Percentiles rank a stretch among this genome's conserved stretches.
These are phyloP conservation scores for Colletotrichum shisoi DNA, from an alignment of 2,329 filamentous ascomycete species.

Conservation along the genomic window DNA sequence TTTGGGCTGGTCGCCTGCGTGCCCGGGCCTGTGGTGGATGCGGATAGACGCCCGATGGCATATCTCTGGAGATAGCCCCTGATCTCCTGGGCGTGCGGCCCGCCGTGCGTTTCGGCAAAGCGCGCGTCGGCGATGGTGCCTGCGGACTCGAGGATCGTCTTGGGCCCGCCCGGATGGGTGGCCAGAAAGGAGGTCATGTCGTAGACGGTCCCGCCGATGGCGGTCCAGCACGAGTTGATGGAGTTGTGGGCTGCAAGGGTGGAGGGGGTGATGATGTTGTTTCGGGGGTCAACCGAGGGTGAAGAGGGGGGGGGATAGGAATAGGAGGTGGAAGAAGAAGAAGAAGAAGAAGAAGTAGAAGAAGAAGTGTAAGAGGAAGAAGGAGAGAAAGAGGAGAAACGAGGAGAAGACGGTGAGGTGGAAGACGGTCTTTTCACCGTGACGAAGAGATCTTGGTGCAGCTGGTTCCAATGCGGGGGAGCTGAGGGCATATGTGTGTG, in stretches of 20 bases:
- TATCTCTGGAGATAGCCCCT: conserved; percentile 24
- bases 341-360: not conserved
- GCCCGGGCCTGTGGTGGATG: not conserved
- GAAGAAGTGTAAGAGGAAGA: no score
- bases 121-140: conserved; percentile 31
- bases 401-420: not conserved
- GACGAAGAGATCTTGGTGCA: conserved; percentile 33
- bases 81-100: conserved; percentile 32
- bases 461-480: conserved; percentile 12
- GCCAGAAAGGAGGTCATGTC: conserved; percentile 89
- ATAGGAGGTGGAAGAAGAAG: not conserved
- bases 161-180: conserved; percentile 82
- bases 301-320: not conserved
- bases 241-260: conserved; percentile 32
- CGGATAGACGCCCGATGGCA: conserved; percentile 26
- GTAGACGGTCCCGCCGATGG: conserved; percentile 88
- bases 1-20: not conserved
- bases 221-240: conserved; percentile 70
- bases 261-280: conserved; percentile 10
- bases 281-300: not conserved
- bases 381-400: not conserved
- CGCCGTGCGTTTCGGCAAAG: conserved; percentile 30
- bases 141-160: conserved; percentile 33
- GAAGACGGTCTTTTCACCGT: not conserved
- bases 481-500: conserved; percentile 9